Base-by-base conservation (phyloP, 2,329 filamentous ascomycete species). In the Rhynchosporium secalis region DNA sequence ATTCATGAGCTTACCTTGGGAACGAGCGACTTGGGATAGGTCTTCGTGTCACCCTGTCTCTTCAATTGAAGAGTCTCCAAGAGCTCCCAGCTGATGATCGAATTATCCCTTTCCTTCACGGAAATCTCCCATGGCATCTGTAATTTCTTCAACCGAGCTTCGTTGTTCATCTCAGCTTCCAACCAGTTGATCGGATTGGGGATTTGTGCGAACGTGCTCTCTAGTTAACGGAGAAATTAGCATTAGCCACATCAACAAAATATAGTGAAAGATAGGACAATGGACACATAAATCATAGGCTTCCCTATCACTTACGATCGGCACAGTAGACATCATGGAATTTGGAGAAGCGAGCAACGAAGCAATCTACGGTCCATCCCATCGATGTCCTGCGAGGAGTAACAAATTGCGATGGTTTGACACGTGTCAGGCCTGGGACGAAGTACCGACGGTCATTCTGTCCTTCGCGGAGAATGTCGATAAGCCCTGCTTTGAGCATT, bases 281-380 rank as follows among this genome's bases (percentile, higher is more conserved):
- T 20, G 20, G 20, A 20, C 20, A 20, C 1, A 20, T 20, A 20
- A 20, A 20, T 1, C 20, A 20, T 20, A 20, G 20, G 20, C 20
- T 20, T 20, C 20, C 20, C 20, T 1, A 20, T 20, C 20, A n/a
- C 33, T 38, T 12, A 43, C 57, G 26, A 59, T 20, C 20, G 20
- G 20, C 20, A 20, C 20, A 20, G 20, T 20, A 61, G 15, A 48
- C 20, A 7, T 36, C 15, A n/a, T 58, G 38, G 13, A 57, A 66
- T 26, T 31, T 46, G 4, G 38, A 20, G 31, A 64, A 66, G 8
- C 62, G 58, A 9, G 58, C 62, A 29, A 66, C 41, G 33, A 66
- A 66, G 31, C 58, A 66, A 40, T 64, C 64, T 3, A 62, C 61
- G 3, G 64, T 64, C 64, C 61, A 66, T 6, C 59, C 60, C n/a